Evolutionary conservation across 2,329 filamentous ascomycete genomes (phyloP), one percentile per base, ranked within the genome.

Genomic region (Botryotinia narcissicola): DNA sequence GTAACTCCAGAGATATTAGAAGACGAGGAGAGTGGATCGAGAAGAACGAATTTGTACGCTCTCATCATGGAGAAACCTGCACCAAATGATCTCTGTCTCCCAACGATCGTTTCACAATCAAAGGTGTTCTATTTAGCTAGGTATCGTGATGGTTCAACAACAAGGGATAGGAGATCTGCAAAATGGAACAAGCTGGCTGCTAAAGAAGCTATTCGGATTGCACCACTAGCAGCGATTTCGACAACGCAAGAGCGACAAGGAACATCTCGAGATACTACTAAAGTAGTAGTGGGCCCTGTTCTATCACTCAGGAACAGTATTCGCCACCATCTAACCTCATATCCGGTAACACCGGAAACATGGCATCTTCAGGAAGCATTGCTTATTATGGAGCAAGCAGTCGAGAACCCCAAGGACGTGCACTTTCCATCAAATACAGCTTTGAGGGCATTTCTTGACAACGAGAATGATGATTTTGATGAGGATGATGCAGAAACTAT

Each of bases 381-480:
- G 25, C 0, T 0, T n/a, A 0, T 51, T 5, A n/a, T 51, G 25
- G 25, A 51, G 12, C 1, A 51, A n/a, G 10, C 48, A 5, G 25
- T 3, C 12, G 48, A 51, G 12, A 25, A n/a, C 14, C 10, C 1
- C 48, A n/a, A 51, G 10, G 0, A 51, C 10, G 6, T n/a, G 25
- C 25, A 1, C 12, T 10, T 25, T 51, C 48, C 48, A 14, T 51
- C 25, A n/a, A 51, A n/a, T 12, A 14, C 25, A 51, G 48, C 48
- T n/a, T 6, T 51, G 48, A 6, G 0, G 25, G 25, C 10, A 51
- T 51, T 51, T 16, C 10, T 51, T n/a, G 12, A 51, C 25, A 51
- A 51, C 48, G 5, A n/a, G 25, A 4, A 51, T 1, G 48, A 51
- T 0, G 10, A n/a, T n/a, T 51, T n/a, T 7, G 48, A 0, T 51